Conservation (phyloP, 192 early-diverging fungal species). For the Mortierella hygrophila region DNA sequence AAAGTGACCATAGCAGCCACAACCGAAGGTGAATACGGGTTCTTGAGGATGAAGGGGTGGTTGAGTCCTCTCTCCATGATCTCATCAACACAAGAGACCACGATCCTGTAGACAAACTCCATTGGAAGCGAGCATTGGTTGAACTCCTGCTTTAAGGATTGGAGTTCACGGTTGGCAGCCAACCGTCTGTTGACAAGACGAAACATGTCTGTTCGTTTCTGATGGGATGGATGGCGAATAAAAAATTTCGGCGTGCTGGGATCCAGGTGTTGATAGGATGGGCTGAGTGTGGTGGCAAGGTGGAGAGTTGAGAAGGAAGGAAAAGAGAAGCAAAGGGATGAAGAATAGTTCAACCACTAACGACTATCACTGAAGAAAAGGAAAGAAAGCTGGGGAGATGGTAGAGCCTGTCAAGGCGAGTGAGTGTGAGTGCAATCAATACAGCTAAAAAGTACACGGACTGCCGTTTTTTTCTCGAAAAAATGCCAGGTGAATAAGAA, state of each 20-base stretch:
- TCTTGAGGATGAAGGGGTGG: slow-evolving; percentile 49
- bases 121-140: slow-evolving; percentile 54
- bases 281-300: background rate
- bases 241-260: background rate
- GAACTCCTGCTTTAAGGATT: slow-evolving; percentile 44
- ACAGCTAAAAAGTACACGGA: background rate
- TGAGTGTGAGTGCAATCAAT: background rate
- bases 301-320: background rate
- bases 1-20: slow-evolving; percentile 40
- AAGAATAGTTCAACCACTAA: background rate
- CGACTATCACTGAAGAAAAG: background rate
- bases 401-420: slow-evolving; percentile 2
- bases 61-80: slow-evolving; percentile 53
- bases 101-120: slow-evolving; percentile 51
- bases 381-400: background rate
- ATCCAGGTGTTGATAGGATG: background rate
- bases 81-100: slow-evolving; percentile 47
- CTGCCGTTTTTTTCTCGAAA: background rate
- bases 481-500: background rate
- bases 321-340: background rate
- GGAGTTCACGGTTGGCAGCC: slow-evolving; percentile 36
- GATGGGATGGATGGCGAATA: background rate
- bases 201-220: slow-evolving; percentile 24
- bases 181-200: slow-evolving; percentile 49
- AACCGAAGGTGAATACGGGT: slow-evolving; percentile 42